A percentile compares a stretch with the other conserved stretches of the same genome.
These are phyloP conservation scores for Polyporus arcularius DNA, from an alignment of 768 basidiomycete species.

Conservation along the genomic window DNA sequence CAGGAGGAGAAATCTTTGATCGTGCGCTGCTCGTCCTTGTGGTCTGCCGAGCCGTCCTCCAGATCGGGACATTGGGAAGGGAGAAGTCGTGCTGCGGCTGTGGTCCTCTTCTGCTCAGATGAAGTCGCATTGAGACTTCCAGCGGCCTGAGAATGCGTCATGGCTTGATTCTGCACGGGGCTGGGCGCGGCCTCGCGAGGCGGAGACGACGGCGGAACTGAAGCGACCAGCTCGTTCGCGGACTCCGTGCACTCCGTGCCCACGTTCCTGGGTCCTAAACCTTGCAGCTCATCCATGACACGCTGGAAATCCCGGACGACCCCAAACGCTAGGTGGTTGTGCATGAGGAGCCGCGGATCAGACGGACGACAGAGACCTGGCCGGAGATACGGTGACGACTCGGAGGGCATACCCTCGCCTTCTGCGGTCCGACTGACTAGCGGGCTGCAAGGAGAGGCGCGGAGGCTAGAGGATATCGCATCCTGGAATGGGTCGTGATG, in stretches of 20 bases:
- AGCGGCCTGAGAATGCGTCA: not conserved
- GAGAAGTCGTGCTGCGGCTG: not conserved
- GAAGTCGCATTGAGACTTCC: not conserved
- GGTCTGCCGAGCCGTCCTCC: not conserved
- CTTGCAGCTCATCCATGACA: constrained; percentile 19
- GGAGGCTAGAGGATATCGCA: constrained; percentile 10
- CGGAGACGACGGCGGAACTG: not conserved
- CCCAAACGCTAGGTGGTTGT: constrained; percentile 12
- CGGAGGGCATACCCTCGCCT: constrained; percentile 4
- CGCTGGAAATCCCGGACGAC: constrained; percentile 20
- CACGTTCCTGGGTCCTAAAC: constrained; percentile 2
- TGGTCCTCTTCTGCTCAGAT: not conserved
- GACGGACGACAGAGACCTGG: constrained; percentile 4
- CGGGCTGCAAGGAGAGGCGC: constrained; percentile 16
- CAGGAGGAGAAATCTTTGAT: not conserved
- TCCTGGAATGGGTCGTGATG: constrained; percentile 3
- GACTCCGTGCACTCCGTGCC: not conserved
- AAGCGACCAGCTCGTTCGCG: not conserved
- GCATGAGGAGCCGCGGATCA: constrained; percentile 14
- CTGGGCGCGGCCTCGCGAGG: not conserved
- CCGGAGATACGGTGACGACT: constrained; percentile 6
- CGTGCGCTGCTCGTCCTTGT: not conserved
- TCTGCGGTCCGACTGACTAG: constrained; percentile 14
- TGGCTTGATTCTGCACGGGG: not conserved
- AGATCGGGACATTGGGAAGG: not conserved